Evolutionary conservation across 2,329 filamentous ascomycete species (phyloP).

Genomic region (Eurotiales sp.): DNA sequence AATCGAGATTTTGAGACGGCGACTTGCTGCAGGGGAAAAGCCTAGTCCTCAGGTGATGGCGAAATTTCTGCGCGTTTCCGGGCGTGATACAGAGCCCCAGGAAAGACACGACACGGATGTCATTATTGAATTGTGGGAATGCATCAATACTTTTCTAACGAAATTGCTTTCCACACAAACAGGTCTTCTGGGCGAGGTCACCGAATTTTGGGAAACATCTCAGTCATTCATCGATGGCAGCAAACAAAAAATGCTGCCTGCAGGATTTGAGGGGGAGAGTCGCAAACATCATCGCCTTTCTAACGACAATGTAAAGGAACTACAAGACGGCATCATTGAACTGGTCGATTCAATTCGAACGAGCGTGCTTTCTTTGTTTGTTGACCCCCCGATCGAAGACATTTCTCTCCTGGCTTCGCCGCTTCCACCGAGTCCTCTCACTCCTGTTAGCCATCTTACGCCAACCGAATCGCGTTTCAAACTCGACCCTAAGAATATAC

Average conservation of each 20-base stretch:
- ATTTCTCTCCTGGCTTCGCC: conserved; percentile 84
- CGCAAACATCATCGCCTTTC: conserved; percentile 76
- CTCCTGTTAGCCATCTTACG: conserved; percentile 56
- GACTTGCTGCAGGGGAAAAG: conserved; percentile 70
- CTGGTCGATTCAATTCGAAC: conserved; percentile 81
- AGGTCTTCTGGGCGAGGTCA: conserved; percentile 80
- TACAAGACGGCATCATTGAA: conserved; percentile 75
- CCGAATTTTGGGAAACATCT: conserved; percentile 91
- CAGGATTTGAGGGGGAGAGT: conserved; percentile 78
- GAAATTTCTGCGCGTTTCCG: conserved; percentile 70
- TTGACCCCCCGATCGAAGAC: conserved; percentile 84
- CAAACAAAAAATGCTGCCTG: conserved; percentile 73
- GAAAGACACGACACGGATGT: conserved; percentile 72
- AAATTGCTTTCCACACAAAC: conserved; percentile 68
- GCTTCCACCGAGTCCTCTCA: conserved; percentile 61
- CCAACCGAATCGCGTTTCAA: conserved; percentile 70
- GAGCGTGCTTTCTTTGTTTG: conserved; percentile 76
- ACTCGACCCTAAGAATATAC: conserved; percentile 72
- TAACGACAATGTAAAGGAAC: conserved; percentile 62
- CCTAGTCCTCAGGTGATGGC: conserved; percentile 67
- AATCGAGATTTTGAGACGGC: conserved; percentile 82
- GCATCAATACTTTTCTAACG: conserved; percentile 69
- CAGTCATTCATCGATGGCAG: conserved; percentile 86
- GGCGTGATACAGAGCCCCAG: conserved; percentile 62
- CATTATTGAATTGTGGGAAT: conserved; percentile 89